Evolutionary conservation across 768 basidiomycete species (phyloP), one percentile per base, ranked within the genome.

Genomic region (Nidularia sp.): DNA sequence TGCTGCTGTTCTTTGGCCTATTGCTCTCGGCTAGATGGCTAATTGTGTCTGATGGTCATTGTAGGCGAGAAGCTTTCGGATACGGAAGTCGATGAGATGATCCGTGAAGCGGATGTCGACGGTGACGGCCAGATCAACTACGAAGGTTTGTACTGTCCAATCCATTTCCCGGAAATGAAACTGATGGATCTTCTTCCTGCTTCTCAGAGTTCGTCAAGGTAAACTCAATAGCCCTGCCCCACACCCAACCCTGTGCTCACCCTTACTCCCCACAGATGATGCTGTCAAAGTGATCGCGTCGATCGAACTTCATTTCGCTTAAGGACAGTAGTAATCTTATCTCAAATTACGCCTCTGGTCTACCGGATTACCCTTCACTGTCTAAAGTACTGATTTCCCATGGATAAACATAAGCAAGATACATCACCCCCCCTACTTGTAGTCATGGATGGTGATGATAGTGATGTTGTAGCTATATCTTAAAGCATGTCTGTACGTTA

Each of bases 51-150:
- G 15, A 1, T n/a, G 8, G 12, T 8, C 12, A 8, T 29, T 47
- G 2, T 34, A 84, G 89, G 90, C 52, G 93, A 95, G 77, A 93
- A 93, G 69, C 75, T 94, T 53, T 79, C 89, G 9, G 92, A 94
- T 57, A 76, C 64, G 6, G 93, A 96, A 70, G 92, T 95, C 57
- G 89, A 92, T 55, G 93, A 95, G 77, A 95, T 97, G 93, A 97
- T 97, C 66, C 85, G 93, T 50, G 94, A 97, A 72, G 94, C 93
- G 52, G 93, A 97, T 66, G 79, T 92, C 48, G 92, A 97, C 63
- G 93, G 94, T 48, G 91, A 93, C 67, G 92, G 92, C n/a, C 90
- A 92, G 72, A 90, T 91, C 72, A 88, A 90, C 70, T 93, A 90
- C 65, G 85, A 89, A 1, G 88, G 88, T 86, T 53, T 52, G 79